A percentile compares a stretch with the other conserved stretches of the same genome.
phyloP scores from a whole-genome alignment of 2,329 filamentous ascomycete genomes.

The Onygena corvina region DNA sequence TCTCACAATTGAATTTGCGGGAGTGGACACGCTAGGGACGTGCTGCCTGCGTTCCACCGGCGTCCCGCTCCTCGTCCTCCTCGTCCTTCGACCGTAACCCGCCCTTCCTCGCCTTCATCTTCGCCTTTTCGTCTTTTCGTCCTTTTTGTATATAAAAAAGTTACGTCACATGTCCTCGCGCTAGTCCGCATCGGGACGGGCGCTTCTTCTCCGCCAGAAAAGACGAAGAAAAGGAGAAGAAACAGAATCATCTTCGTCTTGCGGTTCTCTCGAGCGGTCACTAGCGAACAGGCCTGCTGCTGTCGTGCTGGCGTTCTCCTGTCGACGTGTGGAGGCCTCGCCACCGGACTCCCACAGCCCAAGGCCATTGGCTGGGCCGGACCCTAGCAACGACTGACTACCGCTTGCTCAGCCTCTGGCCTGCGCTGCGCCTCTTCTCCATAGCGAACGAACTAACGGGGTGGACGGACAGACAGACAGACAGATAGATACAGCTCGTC shows the following conservation, averaged over 20 bases:
- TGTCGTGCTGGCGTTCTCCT: too few relatives aligned
- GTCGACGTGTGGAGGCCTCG: neutral
- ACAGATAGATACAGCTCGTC: neutral
- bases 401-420: conserved; percentile 2
- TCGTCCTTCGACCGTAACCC: too few relatives aligned
- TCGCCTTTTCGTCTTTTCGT: neutral
- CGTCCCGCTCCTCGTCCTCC: too few relatives aligned
- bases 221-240: neutral
- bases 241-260: too few relatives aligned
- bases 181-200: neutral
- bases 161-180: conserved; percentile 2
- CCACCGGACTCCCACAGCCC: neutral
- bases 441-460: neutral
- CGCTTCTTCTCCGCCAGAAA: neutral
- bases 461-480: too few relatives aligned
- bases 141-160: neutral
- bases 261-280: too few relatives aligned
- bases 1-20: too few relatives aligned
- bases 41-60: too few relatives aligned
- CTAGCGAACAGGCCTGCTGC: too few relatives aligned
- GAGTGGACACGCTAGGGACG: too few relatives aligned
- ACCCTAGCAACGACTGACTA: neutral
- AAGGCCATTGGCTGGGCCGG: neutral
- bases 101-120: too few relatives aligned
- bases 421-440: conserved; percentile 5